A percentile compares a stretch with the other conserved stretches of the same genome.
Conservation (phyloP, 2,329 filamentous ascomycete species). For the Apiospora kogelbergensis region DNA sequence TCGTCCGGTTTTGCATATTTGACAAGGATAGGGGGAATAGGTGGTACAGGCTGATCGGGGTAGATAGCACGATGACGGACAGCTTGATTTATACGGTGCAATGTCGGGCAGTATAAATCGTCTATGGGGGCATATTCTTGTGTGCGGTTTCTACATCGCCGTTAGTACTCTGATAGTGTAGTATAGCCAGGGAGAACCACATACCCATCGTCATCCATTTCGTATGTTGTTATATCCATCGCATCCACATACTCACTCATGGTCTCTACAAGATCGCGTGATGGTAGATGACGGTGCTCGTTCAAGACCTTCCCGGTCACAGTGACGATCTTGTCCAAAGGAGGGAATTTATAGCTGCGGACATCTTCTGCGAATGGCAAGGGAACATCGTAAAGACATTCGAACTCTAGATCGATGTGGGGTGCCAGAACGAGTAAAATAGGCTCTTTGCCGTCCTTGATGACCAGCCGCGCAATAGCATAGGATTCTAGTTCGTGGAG, state of each 20-base stretch:
- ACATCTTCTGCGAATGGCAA: conserved; percentile 93
- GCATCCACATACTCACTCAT: conserved; percentile 92
- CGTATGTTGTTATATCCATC: conserved; percentile 80
- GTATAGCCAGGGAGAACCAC: conserved; percentile 18
- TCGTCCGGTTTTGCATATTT: conserved; percentile 73
- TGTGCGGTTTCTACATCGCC: conserved; percentile 25
- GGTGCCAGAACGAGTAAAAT: conserved; percentile 77
- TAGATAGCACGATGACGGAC: conserved; percentile 80
- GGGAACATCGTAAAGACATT: conserved; percentile 86
- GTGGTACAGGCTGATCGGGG: conserved; percentile 62
- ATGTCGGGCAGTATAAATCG: conserved; percentile 77
- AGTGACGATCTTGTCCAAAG: conserved; percentile 83
- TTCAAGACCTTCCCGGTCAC: conserved; percentile 79
- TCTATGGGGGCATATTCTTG: conserved; percentile 75
- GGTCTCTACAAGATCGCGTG: conserved; percentile 68
- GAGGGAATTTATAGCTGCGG: conserved; percentile 86
- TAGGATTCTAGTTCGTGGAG: conserved; percentile 83
- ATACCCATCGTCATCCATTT: conserved; percentile 73
- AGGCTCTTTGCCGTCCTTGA: conserved; percentile 80
- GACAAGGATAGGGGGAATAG: conserved; percentile 63
- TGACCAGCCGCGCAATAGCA: conserved; percentile 81
- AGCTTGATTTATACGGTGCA: conserved; percentile 88
- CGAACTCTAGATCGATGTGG: conserved; percentile 73
- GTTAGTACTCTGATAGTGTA: conserved; percentile 32
- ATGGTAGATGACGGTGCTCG: conserved; percentile 80